Conservation (phyloP, 2,329 filamentous ascomycete species). For the Cladosporium sp. region DNA sequence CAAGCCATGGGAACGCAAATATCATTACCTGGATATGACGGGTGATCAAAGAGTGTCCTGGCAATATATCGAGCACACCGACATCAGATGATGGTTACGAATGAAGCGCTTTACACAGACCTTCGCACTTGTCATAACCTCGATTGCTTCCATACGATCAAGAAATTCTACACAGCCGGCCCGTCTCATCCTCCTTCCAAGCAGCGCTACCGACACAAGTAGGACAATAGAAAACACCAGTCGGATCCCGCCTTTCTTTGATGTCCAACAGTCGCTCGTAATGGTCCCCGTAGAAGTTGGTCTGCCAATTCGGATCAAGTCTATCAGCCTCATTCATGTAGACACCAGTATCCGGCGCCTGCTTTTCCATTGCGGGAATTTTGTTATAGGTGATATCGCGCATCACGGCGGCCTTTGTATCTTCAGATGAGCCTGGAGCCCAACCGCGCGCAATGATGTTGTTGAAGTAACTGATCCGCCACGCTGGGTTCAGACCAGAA, state of each 20-base stretch:
- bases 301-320: constrained; percentile 23
- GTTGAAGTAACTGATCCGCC: constrained; percentile 47
- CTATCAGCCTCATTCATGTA: constrained; percentile 41
- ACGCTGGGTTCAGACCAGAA: constrained; percentile 53
- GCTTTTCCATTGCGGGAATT: constrained; percentile 32
- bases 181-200: constrained; percentile 20
- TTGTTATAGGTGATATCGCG: constrained; percentile 38
- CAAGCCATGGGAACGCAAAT: background rate
- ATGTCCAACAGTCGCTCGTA: constrained; percentile 22
- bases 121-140: background rate
- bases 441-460: constrained; percentile 34
- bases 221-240: constrained; percentile 24
- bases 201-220: constrained; percentile 26
- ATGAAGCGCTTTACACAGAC: background rate
- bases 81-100: background rate
- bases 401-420: constrained; percentile 26
- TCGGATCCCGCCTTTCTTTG: constrained; percentile 23
- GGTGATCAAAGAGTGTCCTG: background rate
- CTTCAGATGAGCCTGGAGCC: constrained; percentile 23
- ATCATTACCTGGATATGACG: background rate
- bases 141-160: background rate
- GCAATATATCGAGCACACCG: background rate
- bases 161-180: constrained; percentile 18
- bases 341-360: constrained; percentile 37
- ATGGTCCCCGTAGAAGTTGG: constrained; percentile 25